phyloP scores from a whole-genome alignment of 352 stramenopile genomes.

The Phytophthora hybrid region DNA sequence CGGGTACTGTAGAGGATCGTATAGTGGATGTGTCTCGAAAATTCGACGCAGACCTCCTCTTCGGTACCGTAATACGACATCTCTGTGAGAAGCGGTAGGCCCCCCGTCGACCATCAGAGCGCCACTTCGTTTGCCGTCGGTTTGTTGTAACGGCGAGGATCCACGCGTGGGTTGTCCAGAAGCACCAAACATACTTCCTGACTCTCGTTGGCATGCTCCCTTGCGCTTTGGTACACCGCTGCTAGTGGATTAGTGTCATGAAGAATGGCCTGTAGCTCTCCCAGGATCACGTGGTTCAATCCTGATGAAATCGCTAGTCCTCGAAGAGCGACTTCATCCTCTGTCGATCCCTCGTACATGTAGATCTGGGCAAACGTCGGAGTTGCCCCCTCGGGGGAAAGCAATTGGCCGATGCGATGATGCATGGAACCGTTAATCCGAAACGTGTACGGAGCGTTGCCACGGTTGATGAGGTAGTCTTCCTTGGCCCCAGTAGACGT shows the following conservation, averaged over 20 bases:
- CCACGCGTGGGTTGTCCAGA: neutral
- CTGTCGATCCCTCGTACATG: neutral
- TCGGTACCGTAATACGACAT: neutral
- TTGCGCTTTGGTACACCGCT: neutral
- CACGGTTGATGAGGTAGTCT: neutral
- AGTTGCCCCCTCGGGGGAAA: neutral
- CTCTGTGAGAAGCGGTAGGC: neutral
- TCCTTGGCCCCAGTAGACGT: conserved; percentile 4
- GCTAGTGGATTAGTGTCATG: neutral
- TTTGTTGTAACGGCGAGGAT: neutral
- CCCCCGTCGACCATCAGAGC: neutral
- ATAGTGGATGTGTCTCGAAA: conserved; percentile 3
- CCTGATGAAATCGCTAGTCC: neutral
- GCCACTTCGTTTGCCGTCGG: neutral
- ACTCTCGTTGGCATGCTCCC: too few species aligned
- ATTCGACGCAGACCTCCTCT: neutral
- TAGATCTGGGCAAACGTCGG: conserved; percentile 2
- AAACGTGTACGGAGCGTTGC: neutral
- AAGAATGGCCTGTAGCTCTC: neutral
- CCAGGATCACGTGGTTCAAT: neutral
- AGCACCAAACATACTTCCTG: conserved; percentile 1
- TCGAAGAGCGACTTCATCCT: neutral
- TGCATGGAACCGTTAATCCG: neutral
- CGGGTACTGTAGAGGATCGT: neutral
- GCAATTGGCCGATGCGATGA: neutral